phyloP scores from a whole-genome alignment of 768 basidiomycete genomes.

The Pleurotus pulmonarius region DNA sequence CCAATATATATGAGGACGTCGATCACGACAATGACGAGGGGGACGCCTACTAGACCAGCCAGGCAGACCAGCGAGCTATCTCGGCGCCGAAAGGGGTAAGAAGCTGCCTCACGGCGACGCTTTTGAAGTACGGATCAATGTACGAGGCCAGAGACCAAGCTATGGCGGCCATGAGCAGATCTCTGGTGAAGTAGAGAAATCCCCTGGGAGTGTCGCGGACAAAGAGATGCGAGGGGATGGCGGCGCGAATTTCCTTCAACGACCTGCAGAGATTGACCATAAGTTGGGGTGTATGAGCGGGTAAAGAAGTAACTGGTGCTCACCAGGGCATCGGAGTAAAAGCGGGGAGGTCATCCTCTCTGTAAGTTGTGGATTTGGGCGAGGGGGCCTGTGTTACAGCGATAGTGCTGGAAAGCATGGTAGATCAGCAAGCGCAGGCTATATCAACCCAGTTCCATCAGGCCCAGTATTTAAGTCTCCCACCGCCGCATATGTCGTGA shows the following conservation, averaged over 20 bases:
- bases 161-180: slow-evolving; percentile 38
- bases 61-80: slow-evolving; percentile 35
- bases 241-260: slow-evolving; percentile 45
- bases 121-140: slow-evolving; percentile 40
- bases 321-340: slow-evolving; percentile 48
- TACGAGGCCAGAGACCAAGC: slow-evolving; percentile 38
- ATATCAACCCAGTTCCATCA: background rate
- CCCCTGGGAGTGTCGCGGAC: slow-evolving; percentile 37
- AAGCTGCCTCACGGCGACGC: slow-evolving; percentile 14
- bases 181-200: slow-evolving; percentile 39
- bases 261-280: slow-evolving; percentile 26
- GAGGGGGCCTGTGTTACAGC: background rate
- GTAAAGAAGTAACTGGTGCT: slow-evolving; percentile 1
- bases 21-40: background rate
- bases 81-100: slow-evolving; percentile 34
- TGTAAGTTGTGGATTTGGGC: slow-evolving; percentile 15
- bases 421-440: background rate
- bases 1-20: background rate
- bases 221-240: slow-evolving; percentile 44
- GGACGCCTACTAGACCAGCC: slow-evolving; percentile 40
- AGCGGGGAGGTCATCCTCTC: slow-evolving; percentile 36
- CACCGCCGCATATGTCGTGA: slow-evolving; percentile 2
- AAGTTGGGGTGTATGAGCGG: too few species aligned
- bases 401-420: background rate
- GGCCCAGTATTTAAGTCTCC: slow-evolving; percentile 5